Base-by-base conservation (phyloP, 192 early-diverging fungal species). In the Lunasporangiospora selenospora region DNA sequence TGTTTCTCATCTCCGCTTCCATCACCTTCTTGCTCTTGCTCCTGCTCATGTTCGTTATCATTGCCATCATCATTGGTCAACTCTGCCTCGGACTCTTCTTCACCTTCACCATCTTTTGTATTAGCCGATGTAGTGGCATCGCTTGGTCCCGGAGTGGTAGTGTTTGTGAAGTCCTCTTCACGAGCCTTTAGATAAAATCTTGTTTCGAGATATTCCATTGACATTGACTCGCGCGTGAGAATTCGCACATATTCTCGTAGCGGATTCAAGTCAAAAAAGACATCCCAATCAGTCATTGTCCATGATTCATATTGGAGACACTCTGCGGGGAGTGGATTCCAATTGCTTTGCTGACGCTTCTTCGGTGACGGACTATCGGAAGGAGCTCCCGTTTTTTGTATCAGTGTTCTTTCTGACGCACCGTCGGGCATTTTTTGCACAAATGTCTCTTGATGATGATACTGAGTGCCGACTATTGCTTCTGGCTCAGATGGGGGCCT, bases 241-340 rank as follows among this genome's bases (percentile, higher is more conserved):
- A 86, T 62, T 3, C 70, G 75, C 4, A 80, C 78, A 58, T 77
- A 56, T 18, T 52, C 37, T 13, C 58, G 62, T 15, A 87, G 46
- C 4, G 76, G 65, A 3, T 67, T 38, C 37, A 87, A 54, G 30
- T 83, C 67, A 48, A 81, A 80, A 31, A 87, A 80, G 23, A 83
- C 59, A 21, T 71, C 70, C 85, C 85, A 87, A 13, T 83, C 81
- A 11, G 84, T 76, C 40, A 54, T 75, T 5, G 82, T 85, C 78
- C 83, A 83, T 3, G 78, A 58, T 30, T 67, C 71, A 51, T 83
- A 86, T 39, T 83, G 75, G 6, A 86, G 58, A 62, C 84, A 86
- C 51, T 83, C 82, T 10, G 73, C 44, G 2, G 84, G 82, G 4
- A 80, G 26, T 3, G 80, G 75, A 15, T 30, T 67, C 32, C 67